Conservation (phyloP, 2,329 filamentous ascomycete genomes). For the Nemania sp. region DNA sequence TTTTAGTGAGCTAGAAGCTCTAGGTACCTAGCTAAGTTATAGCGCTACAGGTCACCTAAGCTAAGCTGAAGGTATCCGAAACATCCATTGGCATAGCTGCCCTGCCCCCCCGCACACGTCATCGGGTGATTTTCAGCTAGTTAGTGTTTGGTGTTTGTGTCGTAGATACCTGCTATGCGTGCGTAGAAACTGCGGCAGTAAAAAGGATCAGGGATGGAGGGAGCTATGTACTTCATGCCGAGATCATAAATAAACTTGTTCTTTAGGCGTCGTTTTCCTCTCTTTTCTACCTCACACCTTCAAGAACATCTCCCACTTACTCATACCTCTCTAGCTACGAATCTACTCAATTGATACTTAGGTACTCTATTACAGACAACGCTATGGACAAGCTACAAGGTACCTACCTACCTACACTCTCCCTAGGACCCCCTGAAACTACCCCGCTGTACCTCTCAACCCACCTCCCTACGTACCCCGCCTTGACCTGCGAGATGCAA, state of each 20-base stretch:
- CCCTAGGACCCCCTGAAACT: background rate
- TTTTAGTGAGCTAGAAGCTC: constrained; percentile 8
- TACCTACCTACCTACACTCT: too few relatives aligned
- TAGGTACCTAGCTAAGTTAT: too few relatives aligned
- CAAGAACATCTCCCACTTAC: background rate
- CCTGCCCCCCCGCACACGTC: constrained; percentile 49
- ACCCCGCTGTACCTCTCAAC: constrained; percentile 16
- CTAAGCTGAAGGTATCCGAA: background rate
- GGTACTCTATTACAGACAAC: background rate
- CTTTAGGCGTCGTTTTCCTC: background rate
- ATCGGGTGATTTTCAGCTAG: constrained; percentile 41
- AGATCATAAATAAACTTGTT: constrained; percentile 20
- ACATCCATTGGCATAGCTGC: constrained; percentile 7
- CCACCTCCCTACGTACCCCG: constrained; percentile 27
- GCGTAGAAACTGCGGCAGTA: too few relatives aligned
- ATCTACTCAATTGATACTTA: background rate
- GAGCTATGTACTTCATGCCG: constrained; percentile 36
- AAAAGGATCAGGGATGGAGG: background rate
- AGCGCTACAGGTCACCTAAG: background rate
- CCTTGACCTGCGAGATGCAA: constrained; percentile 24
- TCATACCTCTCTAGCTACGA: background rate
- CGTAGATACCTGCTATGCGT: background rate
- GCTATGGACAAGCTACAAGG: constrained; percentile 41
- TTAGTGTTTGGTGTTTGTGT: background rate
- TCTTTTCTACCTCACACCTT: constrained; percentile 5